Percentiles rank a stretch among this genome's conserved stretches.
Conservation (phyloP, 768 basidiomycete species). For the Termitomyces sp. region DNA sequence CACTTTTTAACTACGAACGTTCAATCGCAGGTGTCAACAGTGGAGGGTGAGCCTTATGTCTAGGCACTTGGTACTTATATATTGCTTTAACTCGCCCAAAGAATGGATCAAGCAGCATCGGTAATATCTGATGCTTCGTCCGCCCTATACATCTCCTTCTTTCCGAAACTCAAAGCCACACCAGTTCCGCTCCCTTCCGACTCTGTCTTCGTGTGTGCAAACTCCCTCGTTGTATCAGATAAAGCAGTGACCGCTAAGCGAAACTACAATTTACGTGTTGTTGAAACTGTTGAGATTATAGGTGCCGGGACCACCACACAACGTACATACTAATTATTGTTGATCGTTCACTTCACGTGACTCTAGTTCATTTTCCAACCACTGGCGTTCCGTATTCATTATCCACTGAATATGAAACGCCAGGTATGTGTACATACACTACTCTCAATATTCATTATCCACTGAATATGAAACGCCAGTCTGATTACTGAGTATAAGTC, state of each 20-base stretch:
- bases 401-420: no score
- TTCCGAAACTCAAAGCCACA: slow-evolving; percentile 61
- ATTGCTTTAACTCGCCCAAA: slow-evolving; percentile 17
- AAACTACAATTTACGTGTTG: slow-evolving; percentile 85
- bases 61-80: not conserved
- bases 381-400: no score
- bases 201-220: slow-evolving; percentile 70
- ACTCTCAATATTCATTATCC: no score
- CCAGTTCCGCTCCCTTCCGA: slow-evolving; percentile 55
- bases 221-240: slow-evolving; percentile 78
- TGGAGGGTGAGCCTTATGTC: slow-evolving; percentile 49
- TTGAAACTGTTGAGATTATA: no score
- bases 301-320: no score
- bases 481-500: no score
- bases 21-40: slow-evolving; percentile 56
- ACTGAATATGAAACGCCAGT: no score
- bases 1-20: not conserved
- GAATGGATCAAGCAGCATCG: slow-evolving; percentile 91
- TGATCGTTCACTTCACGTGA: no score
- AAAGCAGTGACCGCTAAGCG: slow-evolving; percentile 72
- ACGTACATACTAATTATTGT: no score
- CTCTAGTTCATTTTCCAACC: no score
- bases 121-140: slow-evolving; percentile 68
- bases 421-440: no score
- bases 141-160: slow-evolving; percentile 79